Conservation (phyloP, 2,329 filamentous ascomycete genomes). For the Lecanicillium sp. region DNA sequence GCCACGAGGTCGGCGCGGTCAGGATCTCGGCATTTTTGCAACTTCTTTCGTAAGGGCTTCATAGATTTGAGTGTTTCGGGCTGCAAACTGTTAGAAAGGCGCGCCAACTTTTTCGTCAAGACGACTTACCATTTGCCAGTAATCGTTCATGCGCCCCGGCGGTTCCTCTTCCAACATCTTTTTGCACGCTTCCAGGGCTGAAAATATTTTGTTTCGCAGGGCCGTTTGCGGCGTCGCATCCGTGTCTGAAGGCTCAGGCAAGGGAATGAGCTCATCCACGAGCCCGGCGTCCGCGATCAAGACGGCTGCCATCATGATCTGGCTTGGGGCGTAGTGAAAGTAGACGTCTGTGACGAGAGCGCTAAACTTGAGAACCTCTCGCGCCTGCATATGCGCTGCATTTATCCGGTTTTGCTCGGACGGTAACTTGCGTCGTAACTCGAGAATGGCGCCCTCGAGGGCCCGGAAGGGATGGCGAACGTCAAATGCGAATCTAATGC, state of each 20-base stretch:
- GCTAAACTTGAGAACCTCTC: constrained; percentile 69
- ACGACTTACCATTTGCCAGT: constrained; percentile 45
- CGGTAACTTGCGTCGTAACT: constrained; percentile 63
- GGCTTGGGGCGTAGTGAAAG: constrained; percentile 89
- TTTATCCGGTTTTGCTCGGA: constrained; percentile 49
- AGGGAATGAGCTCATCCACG: constrained; percentile 40
- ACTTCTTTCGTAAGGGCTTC: constrained; percentile 58
- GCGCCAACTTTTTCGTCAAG: too few species aligned
- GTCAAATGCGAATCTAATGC: constrained; percentile 87
- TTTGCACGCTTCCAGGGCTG: constrained; percentile 44
- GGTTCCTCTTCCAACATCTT: constrained; percentile 51
- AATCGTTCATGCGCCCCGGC: constrained; percentile 47
- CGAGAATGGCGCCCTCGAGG: constrained; percentile 79
- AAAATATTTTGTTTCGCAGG: constrained; percentile 43
- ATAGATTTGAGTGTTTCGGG: constrained; percentile 39
- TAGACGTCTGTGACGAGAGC: constrained; percentile 91
- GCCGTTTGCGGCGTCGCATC: constrained; percentile 19
- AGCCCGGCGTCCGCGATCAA: constrained; percentile 67
- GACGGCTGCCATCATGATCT: constrained; percentile 84
- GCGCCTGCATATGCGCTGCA: constrained; percentile 65
- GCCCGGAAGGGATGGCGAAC: constrained; percentile 86
- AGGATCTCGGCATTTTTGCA: constrained; percentile 68
- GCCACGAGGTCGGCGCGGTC: constrained; percentile 67
- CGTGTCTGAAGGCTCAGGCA: constrained; percentile 29
- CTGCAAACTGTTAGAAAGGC: constrained; percentile 23